phyloP scores from a whole-genome alignment of 345 rosid species.

The Aquilaria malaccensis region DNA sequence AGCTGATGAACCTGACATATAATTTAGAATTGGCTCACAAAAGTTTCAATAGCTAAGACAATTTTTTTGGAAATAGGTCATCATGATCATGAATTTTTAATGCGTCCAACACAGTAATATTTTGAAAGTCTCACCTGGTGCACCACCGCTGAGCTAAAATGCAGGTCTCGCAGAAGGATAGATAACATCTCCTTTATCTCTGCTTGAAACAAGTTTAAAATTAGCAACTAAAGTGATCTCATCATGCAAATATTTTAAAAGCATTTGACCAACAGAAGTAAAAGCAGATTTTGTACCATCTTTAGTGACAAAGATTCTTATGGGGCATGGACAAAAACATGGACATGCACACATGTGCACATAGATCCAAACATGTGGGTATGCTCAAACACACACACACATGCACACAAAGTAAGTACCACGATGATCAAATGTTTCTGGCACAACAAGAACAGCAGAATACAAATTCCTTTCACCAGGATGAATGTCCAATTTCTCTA shows the following conservation, averaged over 20 bases:
- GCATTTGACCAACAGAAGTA: neutral
- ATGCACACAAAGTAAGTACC: slow-evolving; percentile 34
- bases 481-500: slow-evolving; percentile 57
- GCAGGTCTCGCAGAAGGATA: slow-evolving; percentile 62
- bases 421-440: slow-evolving; percentile 77
- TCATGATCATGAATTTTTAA: too few relatives aligned
- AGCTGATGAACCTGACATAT: too few relatives aligned
- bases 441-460: slow-evolving; percentile 78
- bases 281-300: neutral
- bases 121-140: slow-evolving; percentile 56
- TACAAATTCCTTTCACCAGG: slow-evolving; percentile 59
- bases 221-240: slow-evolving; percentile 7
- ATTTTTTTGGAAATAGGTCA: too few relatives aligned
- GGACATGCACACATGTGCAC: neutral
- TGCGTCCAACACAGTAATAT: neutral
- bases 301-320: neutral
- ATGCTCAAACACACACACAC: neutral
- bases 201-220: slow-evolving; percentile 28
- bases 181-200: slow-evolving; percentile 86
- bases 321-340: too few relatives aligned
- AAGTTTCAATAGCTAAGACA: too few relatives aligned
- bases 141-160: slow-evolving; percentile 77
- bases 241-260: neutral
- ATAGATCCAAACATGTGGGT: neutral
- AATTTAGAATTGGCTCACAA: too few relatives aligned